Evolutionary conservation across 1,284 basidiomycete species (phyloP).

Genomic region (Cronartium ribicola): DNA sequence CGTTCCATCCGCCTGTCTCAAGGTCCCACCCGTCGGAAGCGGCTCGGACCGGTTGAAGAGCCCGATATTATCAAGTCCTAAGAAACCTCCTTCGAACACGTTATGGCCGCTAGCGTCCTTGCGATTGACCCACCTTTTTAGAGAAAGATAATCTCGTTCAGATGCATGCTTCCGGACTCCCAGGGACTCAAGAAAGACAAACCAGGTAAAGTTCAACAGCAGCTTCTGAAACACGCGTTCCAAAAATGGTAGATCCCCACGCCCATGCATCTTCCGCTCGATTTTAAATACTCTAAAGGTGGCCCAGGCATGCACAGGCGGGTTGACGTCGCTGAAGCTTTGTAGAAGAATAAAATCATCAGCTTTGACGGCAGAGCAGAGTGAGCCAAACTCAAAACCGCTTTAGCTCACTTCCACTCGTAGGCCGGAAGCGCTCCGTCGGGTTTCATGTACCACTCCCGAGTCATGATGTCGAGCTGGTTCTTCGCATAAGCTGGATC

Average conservation of each 20-base stretch:
- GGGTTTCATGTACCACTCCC: conserved; percentile 97
- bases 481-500: conserved; percentile 95
- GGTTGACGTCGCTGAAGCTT: conserved; percentile 51
- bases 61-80: conserved; percentile 96
- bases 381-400: conserved; percentile 57
- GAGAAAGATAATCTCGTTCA: background rate
- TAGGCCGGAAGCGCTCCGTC: conserved; percentile 97
- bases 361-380: conserved; percentile 97
- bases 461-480: conserved; percentile 88
- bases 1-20: conserved; percentile 95
- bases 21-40: conserved; percentile 79
- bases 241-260: conserved; percentile 84
- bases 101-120: conserved; percentile 92
- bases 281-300: conserved; percentile 98
- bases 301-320: conserved; percentile 61
- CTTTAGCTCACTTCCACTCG: conserved; percentile 86
- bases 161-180: background rate
- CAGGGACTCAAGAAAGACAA: conserved; percentile 44
- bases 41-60: conserved; percentile 97
- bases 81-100: conserved; percentile 96
- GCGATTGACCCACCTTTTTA: conserved; percentile 86
- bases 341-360: conserved; percentile 55
- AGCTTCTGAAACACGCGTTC: conserved; percentile 98
- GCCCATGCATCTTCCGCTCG: conserved; percentile 86
- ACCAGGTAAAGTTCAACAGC: conserved; percentile 93